Evolutionary conservation across 2,329 filamentous ascomycete species (phyloP), one percentile per base, ranked within the genome.

Genomic region (Colletotrichum filicis): DNA sequence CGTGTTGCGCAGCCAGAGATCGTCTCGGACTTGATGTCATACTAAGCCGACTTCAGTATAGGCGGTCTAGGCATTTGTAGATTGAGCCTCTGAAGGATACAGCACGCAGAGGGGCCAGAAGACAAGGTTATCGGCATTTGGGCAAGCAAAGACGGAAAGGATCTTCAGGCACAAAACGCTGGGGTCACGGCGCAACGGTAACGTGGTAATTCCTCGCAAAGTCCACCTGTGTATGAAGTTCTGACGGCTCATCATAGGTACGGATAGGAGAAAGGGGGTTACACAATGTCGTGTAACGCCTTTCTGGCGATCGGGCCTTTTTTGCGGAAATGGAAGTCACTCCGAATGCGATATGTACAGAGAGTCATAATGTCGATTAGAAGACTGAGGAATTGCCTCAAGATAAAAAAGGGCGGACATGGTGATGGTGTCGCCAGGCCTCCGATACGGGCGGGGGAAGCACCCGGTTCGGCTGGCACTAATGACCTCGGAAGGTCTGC

Each of bases 121-220:
- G 60, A 35, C 22, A 37, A 67, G 32, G 52, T 11, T 58, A 12
- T 22, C 53, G 32, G 37, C 42, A 53, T 16, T 22, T 49, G 28
- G 12, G 5, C 46, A 37, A 24, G 53, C 42, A 5, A 59, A 59
- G 12, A n/a, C 24, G 66, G 59, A 59, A 72, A 46, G 5, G 59
- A 69, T 72, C 66, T 72, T 69, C 66, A 64, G 69, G 69, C 3
- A 60, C 58, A 26, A 35, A 12, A 66, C 49, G 19, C 55, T 56
- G 16, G 58, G 30, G 46, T 37, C 22, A 57, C 11, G 37, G 52
- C 28, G 58, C 58, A 53, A 35, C 37, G 35, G 24, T 42, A n/a
- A 28, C 26, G n/a, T 42, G 14, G n/a, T 55, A 26, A 28, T 46
- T 9, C 16, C 30, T 12, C 49, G 24, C 42, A 49, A 49, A 22